A percentile compares a stretch with the other conserved stretches of the same genome.
Evolutionary conservation across 495 filamentous ascomycete genomes (phyloP).

Genomic region (Penicillium canariense): DNA sequence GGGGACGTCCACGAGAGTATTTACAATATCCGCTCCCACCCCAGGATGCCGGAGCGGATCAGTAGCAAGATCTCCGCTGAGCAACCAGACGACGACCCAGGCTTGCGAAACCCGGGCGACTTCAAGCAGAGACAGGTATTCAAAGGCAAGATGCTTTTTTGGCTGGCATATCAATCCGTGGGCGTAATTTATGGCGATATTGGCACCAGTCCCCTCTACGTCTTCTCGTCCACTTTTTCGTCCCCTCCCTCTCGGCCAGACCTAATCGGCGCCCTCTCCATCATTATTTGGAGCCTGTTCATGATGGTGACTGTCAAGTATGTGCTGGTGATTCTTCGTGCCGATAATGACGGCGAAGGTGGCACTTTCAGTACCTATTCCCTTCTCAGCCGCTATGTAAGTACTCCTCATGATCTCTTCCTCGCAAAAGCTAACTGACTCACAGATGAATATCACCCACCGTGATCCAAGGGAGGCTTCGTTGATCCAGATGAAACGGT

Average conservation of each 20-base stretch:
- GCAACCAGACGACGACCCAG: slow-evolving; percentile 17
- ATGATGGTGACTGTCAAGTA: slow-evolving; percentile 77
- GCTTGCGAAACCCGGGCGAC: slow-evolving; percentile 20
- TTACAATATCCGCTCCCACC: neutral
- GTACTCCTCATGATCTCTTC: slow-evolving; percentile 11
- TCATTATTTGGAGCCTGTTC: slow-evolving; percentile 72
- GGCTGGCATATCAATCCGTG: slow-evolving; percentile 65
- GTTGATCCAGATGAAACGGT: slow-evolving; percentile 58
- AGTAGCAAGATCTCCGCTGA: slow-evolving; percentile 5
- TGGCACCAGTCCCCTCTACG: slow-evolving; percentile 71
- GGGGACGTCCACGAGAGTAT: neutral
- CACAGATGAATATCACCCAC: slow-evolving; percentile 23
- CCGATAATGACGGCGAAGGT: slow-evolving; percentile 76
- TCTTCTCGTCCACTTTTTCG: slow-evolving; percentile 68
- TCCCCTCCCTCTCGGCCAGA: slow-evolving; percentile 55
- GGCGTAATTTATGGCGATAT: slow-evolving; percentile 79
- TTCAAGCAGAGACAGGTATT: slow-evolving; percentile 24
- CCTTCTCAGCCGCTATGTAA: slow-evolving; percentile 66
- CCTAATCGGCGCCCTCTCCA: slow-evolving; percentile 66
- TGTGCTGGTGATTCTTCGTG: slow-evolving; percentile 62
- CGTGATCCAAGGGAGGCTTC: slow-evolving; percentile 33
- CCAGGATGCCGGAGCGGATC: neutral
- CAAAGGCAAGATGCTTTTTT: slow-evolving; percentile 23
- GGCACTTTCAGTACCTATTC: slow-evolving; percentile 74
- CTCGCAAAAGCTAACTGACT: neutral